A percentile compares a stretch with the other conserved stretches of the same genome.
phyloP scores from a whole-genome alignment of 2,329 filamentous ascomycete genomes.

The Mycosphaerella sp. region DNA sequence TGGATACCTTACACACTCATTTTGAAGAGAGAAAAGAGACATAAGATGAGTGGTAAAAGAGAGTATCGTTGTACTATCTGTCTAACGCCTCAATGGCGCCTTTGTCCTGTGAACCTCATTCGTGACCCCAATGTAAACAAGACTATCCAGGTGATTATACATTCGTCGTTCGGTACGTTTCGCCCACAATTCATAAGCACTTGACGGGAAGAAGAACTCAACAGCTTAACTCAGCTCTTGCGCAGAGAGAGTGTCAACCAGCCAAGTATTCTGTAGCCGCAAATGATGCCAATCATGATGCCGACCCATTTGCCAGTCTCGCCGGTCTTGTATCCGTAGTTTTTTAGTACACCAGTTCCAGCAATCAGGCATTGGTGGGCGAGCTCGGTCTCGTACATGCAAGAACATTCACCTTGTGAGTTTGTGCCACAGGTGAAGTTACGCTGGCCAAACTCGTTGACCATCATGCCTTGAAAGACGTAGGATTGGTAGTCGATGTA shows the following conservation, averaged over 20 bases:
- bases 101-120: background rate
- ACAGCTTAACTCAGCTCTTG: slow-evolving; percentile 19
- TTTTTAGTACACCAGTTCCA: slow-evolving; percentile 62
- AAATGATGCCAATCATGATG: slow-evolving; percentile 69
- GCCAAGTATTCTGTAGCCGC: slow-evolving; percentile 63
- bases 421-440: slow-evolving; percentile 54
- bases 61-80: background rate
- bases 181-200: background rate
- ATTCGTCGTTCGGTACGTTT: background rate
- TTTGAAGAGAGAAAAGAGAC: no score
- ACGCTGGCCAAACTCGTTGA: slow-evolving; percentile 67
- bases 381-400: slow-evolving; percentile 64
- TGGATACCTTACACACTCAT: no score
- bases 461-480: slow-evolving; percentile 86
- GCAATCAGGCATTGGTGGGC: slow-evolving; percentile 61
- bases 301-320: slow-evolving; percentile 64
- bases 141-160: background rate
- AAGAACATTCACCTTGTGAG: slow-evolving; percentile 50
- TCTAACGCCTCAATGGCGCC: background rate
- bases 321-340: slow-evolving; percentile 63
- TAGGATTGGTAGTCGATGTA: slow-evolving; percentile 82
- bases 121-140: background rate
- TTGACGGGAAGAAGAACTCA: background rate
- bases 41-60: background rate
- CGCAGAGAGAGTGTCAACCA: slow-evolving; percentile 54